A percentile compares a stretch with the other conserved stretches of the same genome.
phyloP scores from a whole-genome alignment of 129 eudicot species.

The Arctium lappa region DNA sequence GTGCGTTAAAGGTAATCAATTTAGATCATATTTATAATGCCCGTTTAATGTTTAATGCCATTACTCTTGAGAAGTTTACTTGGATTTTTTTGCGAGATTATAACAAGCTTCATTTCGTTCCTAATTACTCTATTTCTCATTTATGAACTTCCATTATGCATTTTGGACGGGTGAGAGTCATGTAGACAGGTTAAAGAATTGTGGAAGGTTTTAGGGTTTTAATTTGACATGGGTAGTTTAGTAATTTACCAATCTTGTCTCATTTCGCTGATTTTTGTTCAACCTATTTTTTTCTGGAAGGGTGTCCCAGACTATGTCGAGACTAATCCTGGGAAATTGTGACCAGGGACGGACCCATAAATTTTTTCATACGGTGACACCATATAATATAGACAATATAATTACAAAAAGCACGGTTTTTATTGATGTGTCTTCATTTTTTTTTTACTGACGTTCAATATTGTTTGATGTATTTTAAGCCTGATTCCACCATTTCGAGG shows the following conservation, averaged over 20 bases:
- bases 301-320: no score
- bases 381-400: no score
- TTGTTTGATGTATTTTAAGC: no score
- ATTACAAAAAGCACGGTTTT: no score
- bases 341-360: no score
- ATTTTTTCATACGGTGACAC: no score
- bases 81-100: not conserved
- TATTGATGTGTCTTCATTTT: no score
- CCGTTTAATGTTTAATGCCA: not conserved
- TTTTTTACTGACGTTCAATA: no score
- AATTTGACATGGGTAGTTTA: not conserved
- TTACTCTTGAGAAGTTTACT: not conserved
- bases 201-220: not conserved
- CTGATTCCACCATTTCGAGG: no score
- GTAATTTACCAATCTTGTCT: not conserved
- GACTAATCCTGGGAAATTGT: no score
- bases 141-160: not conserved
- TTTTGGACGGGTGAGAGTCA: not conserved
- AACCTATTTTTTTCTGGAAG: no score
- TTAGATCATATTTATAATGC: not conserved
- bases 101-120: not conserved
- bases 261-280: not conserved
- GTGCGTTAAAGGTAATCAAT: conserved; percentile 41
- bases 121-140: not conserved
- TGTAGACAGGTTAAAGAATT: not conserved